Evolutionary conservation across 495 filamentous ascomycete species (phyloP).

Genomic region (Copromyces sp.): DNA sequence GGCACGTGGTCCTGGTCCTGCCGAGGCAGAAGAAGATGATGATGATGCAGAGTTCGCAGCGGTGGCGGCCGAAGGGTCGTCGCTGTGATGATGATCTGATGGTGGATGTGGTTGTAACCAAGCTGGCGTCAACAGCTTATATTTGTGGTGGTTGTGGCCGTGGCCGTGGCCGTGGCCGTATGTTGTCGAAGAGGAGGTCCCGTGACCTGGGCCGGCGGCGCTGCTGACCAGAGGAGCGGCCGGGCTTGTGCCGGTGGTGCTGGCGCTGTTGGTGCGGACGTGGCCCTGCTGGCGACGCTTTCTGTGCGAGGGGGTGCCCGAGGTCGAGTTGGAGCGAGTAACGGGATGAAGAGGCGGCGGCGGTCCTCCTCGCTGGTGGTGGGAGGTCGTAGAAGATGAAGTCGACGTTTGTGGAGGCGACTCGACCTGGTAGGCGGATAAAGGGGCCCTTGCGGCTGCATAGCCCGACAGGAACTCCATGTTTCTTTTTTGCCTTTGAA

Average conservation of each 20-base stretch:
- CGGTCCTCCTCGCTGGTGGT: background rate
- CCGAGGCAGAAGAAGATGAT: background rate
- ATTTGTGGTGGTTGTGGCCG: too few species aligned
- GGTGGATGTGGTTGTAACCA: background rate
- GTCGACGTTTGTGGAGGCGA: slow-evolving; percentile 12
- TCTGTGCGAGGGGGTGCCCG: slow-evolving; percentile 15
- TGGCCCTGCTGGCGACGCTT: slow-evolving; percentile 18
- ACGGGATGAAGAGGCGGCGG: background rate
- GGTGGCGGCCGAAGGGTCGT: slow-evolving; percentile 1
- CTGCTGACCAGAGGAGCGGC: slow-evolving; percentile 5
- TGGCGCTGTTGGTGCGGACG: slow-evolving; percentile 22
- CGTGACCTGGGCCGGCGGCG: slow-evolving; percentile 6
- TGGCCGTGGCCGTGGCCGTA: background rate
- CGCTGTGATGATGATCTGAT: background rate
- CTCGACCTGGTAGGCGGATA: slow-evolving; percentile 26
- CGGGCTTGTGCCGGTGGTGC: slow-evolving; percentile 23
- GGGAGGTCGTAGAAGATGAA: background rate
- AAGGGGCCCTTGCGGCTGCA: slow-evolving; percentile 25
- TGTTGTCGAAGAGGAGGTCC: slow-evolving; percentile 4
- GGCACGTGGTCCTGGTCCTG: background rate
- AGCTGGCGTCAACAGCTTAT: background rate
- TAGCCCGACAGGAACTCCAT: slow-evolving; percentile 30
- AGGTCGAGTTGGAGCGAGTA: slow-evolving; percentile 27
- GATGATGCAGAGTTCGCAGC: background rate
- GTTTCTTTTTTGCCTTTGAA: background rate